phyloP scores from a whole-genome alignment of 2,329 filamentous ascomycete species.

The Aspergillus costaricaensis region DNA sequence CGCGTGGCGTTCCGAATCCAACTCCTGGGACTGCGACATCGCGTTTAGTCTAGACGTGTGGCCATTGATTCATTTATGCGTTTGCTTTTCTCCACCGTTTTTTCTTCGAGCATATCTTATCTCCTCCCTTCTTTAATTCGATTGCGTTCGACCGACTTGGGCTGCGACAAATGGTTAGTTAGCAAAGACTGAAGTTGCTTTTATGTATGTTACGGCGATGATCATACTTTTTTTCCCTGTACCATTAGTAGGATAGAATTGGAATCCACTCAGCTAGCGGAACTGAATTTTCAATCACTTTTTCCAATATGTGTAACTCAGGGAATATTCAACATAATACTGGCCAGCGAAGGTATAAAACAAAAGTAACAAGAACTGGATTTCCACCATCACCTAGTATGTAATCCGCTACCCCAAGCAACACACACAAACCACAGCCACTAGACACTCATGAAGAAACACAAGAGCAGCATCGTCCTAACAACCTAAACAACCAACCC shows the following conservation, averaged over 20 bases:
- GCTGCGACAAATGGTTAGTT: not conserved
- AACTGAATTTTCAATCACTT: not conserved
- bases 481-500: constrained; percentile 40
- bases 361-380: not conserved
- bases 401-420: not conserved
- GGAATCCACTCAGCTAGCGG: constrained; percentile 10
- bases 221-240: constrained; percentile 14
- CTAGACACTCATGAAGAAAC: not conserved
- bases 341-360: not conserved
- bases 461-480: not conserved
- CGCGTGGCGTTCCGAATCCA: constrained; percentile 31
- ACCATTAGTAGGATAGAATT: constrained; percentile 22
- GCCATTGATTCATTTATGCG: not conserved
- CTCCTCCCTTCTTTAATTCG: not conserved
- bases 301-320: too few relatives aligned
- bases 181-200: not conserved
- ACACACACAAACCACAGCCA: not conserved
- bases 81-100: not conserved
- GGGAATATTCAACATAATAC: too few relatives aligned
- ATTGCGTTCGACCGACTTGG: not conserved
- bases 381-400: not conserved
- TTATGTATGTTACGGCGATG: constrained; percentile 15
- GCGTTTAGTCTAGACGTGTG: constrained; percentile 25
- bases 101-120: not conserved
- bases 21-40: constrained; percentile 37